A percentile compares a stretch with the other conserved stretches of the same genome.
Conservation (phyloP, 2,329 filamentous ascomycete genomes). For the Hypoxylon sp. region DNA sequence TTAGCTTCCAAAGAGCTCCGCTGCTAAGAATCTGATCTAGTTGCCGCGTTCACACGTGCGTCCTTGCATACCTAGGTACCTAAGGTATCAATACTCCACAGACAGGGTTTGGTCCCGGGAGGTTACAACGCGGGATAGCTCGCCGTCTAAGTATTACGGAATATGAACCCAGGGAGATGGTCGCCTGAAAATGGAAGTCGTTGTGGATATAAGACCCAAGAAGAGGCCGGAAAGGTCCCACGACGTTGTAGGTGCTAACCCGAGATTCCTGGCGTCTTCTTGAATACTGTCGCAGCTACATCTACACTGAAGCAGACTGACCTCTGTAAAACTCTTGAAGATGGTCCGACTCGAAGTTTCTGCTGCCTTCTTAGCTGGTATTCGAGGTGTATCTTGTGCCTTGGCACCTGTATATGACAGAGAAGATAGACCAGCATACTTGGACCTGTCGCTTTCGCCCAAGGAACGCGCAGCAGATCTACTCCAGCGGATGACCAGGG, state of each 20-base stretch:
- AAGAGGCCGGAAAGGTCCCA: background rate
- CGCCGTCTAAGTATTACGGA: constrained; percentile 9
- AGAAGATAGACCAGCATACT: constrained; percentile 9
- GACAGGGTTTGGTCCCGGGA: background rate
- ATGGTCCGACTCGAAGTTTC: constrained; percentile 16
- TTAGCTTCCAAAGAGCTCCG: constrained; percentile 13
- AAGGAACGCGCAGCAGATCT: constrained; percentile 37
- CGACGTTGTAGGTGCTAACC: background rate
- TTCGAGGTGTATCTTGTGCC: background rate
- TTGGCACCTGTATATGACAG: background rate
- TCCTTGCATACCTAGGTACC: constrained; percentile 11
- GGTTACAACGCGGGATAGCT: background rate
- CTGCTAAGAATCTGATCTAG: background rate
- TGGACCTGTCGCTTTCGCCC: constrained; percentile 15
- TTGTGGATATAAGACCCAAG: constrained; percentile 1
- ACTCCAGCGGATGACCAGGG: constrained; percentile 38
- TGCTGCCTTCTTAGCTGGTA: background rate
- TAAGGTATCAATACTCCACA: constrained; percentile 5
- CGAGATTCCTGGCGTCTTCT: background rate
- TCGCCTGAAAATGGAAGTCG: background rate
- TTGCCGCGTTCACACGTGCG: background rate
- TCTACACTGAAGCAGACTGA: background rate
- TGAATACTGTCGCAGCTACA: background rate
- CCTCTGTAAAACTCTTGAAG: background rate
- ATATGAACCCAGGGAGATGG: constrained; percentile 14